Base-by-base conservation (phyloP, 1,139 yeast species). In the Saccharomycopsis hybrid region DNA sequence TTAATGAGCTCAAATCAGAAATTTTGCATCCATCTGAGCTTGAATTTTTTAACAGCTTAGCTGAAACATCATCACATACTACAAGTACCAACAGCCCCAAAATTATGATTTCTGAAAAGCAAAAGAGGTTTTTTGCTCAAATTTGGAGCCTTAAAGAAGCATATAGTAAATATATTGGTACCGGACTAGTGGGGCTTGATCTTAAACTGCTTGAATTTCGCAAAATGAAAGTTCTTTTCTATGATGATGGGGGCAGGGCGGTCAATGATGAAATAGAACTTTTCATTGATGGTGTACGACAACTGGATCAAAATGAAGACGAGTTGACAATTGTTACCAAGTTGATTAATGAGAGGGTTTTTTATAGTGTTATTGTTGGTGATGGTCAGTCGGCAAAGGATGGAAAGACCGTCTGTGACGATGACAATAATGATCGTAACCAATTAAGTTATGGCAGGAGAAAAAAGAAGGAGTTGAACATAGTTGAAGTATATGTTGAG, bases 141-240 rank as follows among this genome's bases (percentile, higher is more conserved):
- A 3, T 52, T 9, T 52, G 55, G 55, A 47, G 51, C 37, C 42
- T 52, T 32, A 52, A 52, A 41, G 55, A 52, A 41, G 39, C 45
- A 5, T 52, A 52, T 30, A 47, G 47, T 28, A 52, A 52, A 35
- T 52, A 43, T 37, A 30, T 47, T 30, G 55, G 55, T 4, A 48
- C 51, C 3, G 55, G 55, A 7, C 30, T 52, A 8, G 25, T 40
- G 3, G 43, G 31, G 33, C 13, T 52, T 7, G 50, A 48, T n/a
- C 44, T 52, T 24, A 30, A 11, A 5, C 11, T 7, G 32, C 33
- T 52, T 8, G 43, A 52, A 28, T 52, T 52, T 29, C 24, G 31
- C 3, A 25, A 42, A 8, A 11, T 51, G 9, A 42, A 27, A 32
- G 25, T 44, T 3, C 29, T 47, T 1, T n/a, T n/a, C n/a, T n/a